Evolutionary conservation across 352 stramenopile species (phyloP), one percentile per base, ranked within the genome.

Genomic region (Pelagophyceae sp.): DNA sequence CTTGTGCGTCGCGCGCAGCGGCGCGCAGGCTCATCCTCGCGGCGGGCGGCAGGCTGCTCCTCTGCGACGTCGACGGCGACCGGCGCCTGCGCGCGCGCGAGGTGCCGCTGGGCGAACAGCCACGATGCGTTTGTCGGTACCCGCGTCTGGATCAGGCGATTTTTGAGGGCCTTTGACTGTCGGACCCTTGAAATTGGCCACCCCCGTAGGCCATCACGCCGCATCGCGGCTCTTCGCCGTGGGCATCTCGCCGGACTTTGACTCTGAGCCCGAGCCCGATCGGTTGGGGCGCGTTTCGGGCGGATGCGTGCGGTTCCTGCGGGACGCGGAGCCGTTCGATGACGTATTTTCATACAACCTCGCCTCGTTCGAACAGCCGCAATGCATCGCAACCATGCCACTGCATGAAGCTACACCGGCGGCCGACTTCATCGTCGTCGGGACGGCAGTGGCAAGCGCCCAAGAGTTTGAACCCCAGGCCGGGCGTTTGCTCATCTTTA

Each of bases 381-480:
- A 54, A 23, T 54, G 45, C 45, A 23, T 11, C 45, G 23, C 45
- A 23, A 54, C 11, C 45, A 11, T 54, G 11, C 11, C 45, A 11
- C 45, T 11, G 11, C 45, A 54, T 54, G 23, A 54, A 23, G 45
- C 45, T 11, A 54, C 45, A 23, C 45, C 45, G 11, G 11, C 45
- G 11, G 11, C 71, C 38, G 77, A 81, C 45, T 91, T 82, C 78
- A 82, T 91, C 45, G 64, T 90, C 83, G 85, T 87, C 79, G 88
- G 72, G 83, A 90, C 94, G 11, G 94, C 92, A 0, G 97, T 96
- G 82, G 90, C 94, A 15, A 89, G 95, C 69, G 88, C 96, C 75
- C 93, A 97, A 77, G 95, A 98, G 84, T 86, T 93, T 37, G 94
- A 98, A 77, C 93, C 93, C n/a, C 93, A 94, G 76, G 92, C 96